Evolutionary conservation across 495 filamentous ascomycete genomes (phyloP).

Genomic region (Hypoxylon fuscum): DNA sequence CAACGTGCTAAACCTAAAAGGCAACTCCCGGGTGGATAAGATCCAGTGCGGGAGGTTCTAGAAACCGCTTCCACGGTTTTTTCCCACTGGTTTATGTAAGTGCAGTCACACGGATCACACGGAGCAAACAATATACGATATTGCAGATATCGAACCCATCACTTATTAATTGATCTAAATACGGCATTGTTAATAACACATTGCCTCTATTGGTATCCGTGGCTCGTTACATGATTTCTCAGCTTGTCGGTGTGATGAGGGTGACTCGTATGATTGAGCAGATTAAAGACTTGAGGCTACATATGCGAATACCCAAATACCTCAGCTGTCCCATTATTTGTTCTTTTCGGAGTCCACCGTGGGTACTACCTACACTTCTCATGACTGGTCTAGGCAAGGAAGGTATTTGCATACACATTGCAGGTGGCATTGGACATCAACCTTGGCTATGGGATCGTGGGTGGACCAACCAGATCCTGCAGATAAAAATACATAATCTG

Average conservation of each 20-base stretch:
- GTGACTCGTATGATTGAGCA: constrained; percentile 27
- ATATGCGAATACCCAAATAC: constrained; percentile 1
- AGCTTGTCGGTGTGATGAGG: constrained; percentile 8
- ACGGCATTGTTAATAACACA: constrained; percentile 8
- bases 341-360: constrained; percentile 21
- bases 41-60: constrained; percentile 26
- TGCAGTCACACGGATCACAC: constrained; percentile 3
- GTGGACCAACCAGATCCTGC: constrained; percentile 23
- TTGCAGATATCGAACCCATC: not conserved
- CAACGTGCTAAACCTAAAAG: constrained; percentile 21
- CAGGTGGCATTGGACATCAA: not conserved
- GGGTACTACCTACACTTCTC: constrained; percentile 2
- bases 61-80: constrained; percentile 8
- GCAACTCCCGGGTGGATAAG: constrained; percentile 23
- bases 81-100: no score
- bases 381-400: constrained; percentile 8
- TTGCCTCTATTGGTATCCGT: not conserved
- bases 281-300: not conserved
- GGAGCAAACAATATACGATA: not conserved
- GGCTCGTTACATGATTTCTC: not conserved
- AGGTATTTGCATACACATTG: not conserved
- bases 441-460: constrained; percentile 11
- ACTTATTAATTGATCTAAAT: not conserved
- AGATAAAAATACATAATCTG: constrained; percentile 36
- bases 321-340: not conserved